phyloP scores from a whole-genome alignment of 2,329 filamentous ascomycete species.

The Trichoderma sp. region DNA sequence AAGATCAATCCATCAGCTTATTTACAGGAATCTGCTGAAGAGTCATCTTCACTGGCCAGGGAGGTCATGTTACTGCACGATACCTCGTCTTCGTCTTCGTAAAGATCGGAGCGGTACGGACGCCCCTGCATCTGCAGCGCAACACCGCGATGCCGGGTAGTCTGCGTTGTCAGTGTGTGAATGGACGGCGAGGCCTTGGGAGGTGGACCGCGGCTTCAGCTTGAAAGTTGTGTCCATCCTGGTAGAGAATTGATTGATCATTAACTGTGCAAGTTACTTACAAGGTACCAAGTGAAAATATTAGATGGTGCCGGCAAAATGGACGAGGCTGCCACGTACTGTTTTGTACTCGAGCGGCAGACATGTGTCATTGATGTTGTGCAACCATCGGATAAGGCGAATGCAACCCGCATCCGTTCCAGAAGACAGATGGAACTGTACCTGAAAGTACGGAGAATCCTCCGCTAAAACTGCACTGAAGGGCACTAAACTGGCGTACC shows the following conservation, averaged over 20 bases:
- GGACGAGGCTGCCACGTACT: background rate
- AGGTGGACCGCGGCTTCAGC: conserved; percentile 1
- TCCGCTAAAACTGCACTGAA: background rate
- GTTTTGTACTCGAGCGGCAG: background rate
- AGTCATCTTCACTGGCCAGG: background rate
- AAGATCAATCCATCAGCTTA: conserved; percentile 4
- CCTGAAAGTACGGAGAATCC: background rate
- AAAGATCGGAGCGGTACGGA: background rate
- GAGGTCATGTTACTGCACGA: background rate
- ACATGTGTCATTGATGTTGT: conserved; percentile 5
- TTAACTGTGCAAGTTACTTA: background rate
- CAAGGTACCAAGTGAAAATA: background rate
- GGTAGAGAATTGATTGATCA: background rate
- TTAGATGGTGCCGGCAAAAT: background rate
- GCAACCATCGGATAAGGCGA: background rate
- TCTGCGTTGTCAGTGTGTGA: conserved; percentile 14
- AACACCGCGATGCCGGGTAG: background rate
- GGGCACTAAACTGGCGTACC: background rate
- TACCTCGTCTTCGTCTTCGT: background rate
- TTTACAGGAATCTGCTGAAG: background rate
- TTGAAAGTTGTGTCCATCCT: background rate
- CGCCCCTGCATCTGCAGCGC: conserved; percentile 17
- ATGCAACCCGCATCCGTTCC: background rate
- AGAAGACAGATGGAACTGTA: background rate
- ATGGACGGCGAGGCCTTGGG: background rate